A percentile compares a stretch with the other conserved stretches of the same genome.
These are phyloP conservation scores for Trichoderma simmonsii DNA, from an alignment of 2,329 filamentous ascomycete species.

Conservation along the genomic window DNA sequence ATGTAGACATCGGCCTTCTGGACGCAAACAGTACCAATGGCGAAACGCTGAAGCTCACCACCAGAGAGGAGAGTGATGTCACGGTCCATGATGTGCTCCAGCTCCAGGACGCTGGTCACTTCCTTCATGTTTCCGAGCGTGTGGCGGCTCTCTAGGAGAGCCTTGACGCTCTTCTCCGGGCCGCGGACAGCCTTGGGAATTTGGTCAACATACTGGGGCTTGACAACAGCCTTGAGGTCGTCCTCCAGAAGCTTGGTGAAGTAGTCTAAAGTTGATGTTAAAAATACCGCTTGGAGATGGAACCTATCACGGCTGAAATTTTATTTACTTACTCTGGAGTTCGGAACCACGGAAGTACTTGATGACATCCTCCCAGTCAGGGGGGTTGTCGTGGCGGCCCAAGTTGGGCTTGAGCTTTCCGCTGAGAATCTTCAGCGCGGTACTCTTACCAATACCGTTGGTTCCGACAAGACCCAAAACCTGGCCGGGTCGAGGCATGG, in stretches of 20 bases:
- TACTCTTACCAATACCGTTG: conserved; percentile 99
- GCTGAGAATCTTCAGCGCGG: conserved; percentile 97
- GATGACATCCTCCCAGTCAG: conserved; percentile 98
- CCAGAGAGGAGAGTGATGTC: conserved; percentile 88
- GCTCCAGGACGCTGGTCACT: conserved; percentile 79
- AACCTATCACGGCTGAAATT: too few relatives aligned
- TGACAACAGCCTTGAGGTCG: conserved; percentile 94
- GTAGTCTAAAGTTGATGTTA: conserved; percentile 61
- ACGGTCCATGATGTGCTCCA: conserved; percentile 86
- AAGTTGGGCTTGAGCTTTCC: conserved; percentile 98
- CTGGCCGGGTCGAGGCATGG: conserved; percentile 92
- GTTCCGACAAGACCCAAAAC: conserved; percentile 96
- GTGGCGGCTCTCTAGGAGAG: conserved; percentile 71
- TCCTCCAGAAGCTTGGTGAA: conserved; percentile 98
- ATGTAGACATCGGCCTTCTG: conserved; percentile 98
- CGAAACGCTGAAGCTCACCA: conserved; percentile 97
- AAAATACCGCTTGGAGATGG: background rate
- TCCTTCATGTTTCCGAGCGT: conserved; percentile 78
- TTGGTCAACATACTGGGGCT: conserved; percentile 99
- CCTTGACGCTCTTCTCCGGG: conserved; percentile 73
- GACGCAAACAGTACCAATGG: conserved; percentile 92
- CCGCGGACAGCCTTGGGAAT: conserved; percentile 89
- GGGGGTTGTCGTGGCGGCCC: conserved; percentile 91
- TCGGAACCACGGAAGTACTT: conserved; percentile 98
- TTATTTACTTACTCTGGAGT: conserved; percentile 75